Evolutionary conservation across 257 asterid genomes (phyloP), one percentile per base, ranked within the genome.

Genomic region (Ehretia macrophylla): DNA sequence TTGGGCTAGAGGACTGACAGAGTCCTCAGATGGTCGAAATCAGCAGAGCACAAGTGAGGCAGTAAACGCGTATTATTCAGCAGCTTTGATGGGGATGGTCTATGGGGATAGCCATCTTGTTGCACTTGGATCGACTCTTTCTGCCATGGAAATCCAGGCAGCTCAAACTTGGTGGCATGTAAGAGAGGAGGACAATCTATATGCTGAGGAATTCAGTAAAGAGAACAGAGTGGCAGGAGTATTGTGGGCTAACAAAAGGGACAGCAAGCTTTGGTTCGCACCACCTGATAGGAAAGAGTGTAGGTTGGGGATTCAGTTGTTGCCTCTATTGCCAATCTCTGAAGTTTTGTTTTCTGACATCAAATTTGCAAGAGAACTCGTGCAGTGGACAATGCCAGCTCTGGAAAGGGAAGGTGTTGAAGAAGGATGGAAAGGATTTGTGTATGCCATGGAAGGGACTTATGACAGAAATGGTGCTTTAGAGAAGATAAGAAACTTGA

Each of bases 41-140:
- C 99, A 92, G 27, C 96, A 88, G 69, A 92, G 96, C 82, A 84
- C 99, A 1, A 88, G 99, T 4, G 97, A 92, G 80, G 99, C 99
- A 1, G 72, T 92, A 56, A 92, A 84, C 64, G 96, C 89, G 11
- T 92, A 92, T 62, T 88, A 92, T 55, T 84, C 99, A 16, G 95
- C 97, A n/a, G 93, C 96, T 76, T 68, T 92, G 11, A 73, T 92
- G 95, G 99, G 99, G 53, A 63, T 92, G 63, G 95, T 91, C 12
- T 92, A 86, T 55, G 97, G 97, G 11, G 98, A 92, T 50, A 75
- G 90, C 63, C 88, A 88, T 66, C 93, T 92, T 14, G 83, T 77
- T 65, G 77, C 87, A 11, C 73, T 76, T 13, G 99, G 95, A 35
- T 81, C 99, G 0, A 79, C 89, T 10, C 38, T 92, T 58, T 65